phyloP scores from a whole-genome alignment of 768 basidiomycete species.

The Thelephora aurantiotincta region DNA sequence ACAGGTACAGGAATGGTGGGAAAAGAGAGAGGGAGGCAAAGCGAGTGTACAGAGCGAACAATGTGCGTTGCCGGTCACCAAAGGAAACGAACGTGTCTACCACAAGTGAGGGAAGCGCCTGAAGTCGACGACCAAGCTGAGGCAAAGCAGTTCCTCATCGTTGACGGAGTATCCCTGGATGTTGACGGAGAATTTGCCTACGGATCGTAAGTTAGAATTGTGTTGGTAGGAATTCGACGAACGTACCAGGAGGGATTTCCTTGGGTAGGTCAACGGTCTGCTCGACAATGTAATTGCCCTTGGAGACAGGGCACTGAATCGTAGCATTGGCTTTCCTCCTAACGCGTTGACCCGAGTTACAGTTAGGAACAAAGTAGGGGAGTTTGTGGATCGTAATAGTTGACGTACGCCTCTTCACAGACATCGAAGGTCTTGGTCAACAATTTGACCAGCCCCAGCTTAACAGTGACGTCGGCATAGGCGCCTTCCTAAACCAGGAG shows the following conservation, averaged over 20 bases:
- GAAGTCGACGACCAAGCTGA: slow-evolving; percentile 72
- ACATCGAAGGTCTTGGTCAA: slow-evolving; percentile 73
- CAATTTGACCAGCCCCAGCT: slow-evolving; percentile 89
- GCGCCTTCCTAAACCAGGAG: slow-evolving; percentile 63
- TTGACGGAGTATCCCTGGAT: slow-evolving; percentile 57
- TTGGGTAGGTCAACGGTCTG: slow-evolving; percentile 82
- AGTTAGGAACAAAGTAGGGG: not conserved
- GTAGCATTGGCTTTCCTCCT: slow-evolving; percentile 65
- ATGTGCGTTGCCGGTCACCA: slow-evolving; percentile 7
- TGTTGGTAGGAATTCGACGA: not conserved
- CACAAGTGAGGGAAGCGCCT: slow-evolving; percentile 17
- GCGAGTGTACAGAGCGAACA: not conserved
- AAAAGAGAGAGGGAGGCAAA: not conserved
- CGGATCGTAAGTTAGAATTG: not conserved
- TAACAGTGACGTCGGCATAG: slow-evolving; percentile 79
- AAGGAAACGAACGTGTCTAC: slow-evolving; percentile 11
- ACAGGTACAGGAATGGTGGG: not conserved
- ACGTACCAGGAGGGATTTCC: slow-evolving; percentile 74
- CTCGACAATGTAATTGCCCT: slow-evolving; percentile 53
- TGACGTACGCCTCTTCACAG: slow-evolving; percentile 85
- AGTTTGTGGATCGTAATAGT: not conserved
- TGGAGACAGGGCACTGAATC: slow-evolving; percentile 73
- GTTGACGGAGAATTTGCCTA: slow-evolving; percentile 32
- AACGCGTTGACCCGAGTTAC: slow-evolving; percentile 1
- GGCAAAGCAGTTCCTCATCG: slow-evolving; percentile 68